A percentile compares a stretch with the other conserved stretches of the same genome.
phyloP scores from a whole-genome alignment of 192 early-diverging fungal species.

The Pilaira anomala region DNA sequence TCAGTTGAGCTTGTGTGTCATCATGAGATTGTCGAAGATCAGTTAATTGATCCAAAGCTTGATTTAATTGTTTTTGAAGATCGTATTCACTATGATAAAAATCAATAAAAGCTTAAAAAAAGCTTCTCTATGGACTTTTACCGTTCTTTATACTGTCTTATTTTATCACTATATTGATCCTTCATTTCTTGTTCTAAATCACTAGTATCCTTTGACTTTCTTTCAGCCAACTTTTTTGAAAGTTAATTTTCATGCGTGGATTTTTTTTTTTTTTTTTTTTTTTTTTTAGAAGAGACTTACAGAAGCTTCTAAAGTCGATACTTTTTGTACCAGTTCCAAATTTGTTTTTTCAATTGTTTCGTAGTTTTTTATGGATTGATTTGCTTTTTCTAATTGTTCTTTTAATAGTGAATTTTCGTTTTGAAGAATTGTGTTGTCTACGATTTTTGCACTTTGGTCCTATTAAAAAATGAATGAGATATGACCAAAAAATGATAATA shows the following conservation, averaged over 20 bases:
- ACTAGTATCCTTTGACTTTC: constrained; percentile 62
- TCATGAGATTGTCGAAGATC: constrained; percentile 68
- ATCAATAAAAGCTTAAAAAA: neutral
- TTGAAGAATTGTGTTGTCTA: constrained; percentile 42
- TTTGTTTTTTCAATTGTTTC: constrained; percentile 47
- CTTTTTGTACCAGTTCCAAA: constrained; percentile 48
- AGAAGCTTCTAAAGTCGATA: constrained; percentile 58
- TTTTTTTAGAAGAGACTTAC: constrained; percentile 32
- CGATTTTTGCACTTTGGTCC: constrained; percentile 50
- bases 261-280: too few species aligned
- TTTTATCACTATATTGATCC: constrained; percentile 75
- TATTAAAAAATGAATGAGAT: constrained; percentile 12
- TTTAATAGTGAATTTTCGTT: constrained; percentile 57
- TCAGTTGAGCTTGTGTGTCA: constrained; percentile 64
- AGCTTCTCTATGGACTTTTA: constrained; percentile 17
- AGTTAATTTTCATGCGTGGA: neutral
- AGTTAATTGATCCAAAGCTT: constrained; percentile 71
- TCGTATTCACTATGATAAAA: constrained; percentile 62
- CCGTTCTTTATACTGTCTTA: constrained; percentile 77
- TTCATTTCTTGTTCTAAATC: constrained; percentile 73
- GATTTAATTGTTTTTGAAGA: constrained; percentile 77
- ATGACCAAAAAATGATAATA: neutral
- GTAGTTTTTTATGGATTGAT: neutral
- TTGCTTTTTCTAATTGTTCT: constrained; percentile 46
- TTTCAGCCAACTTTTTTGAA: constrained; percentile 46